Percentiles rank a stretch among this genome's conserved stretches.
Conservation (phyloP, 208 protist species). For the Leishmania arabica region DNA sequence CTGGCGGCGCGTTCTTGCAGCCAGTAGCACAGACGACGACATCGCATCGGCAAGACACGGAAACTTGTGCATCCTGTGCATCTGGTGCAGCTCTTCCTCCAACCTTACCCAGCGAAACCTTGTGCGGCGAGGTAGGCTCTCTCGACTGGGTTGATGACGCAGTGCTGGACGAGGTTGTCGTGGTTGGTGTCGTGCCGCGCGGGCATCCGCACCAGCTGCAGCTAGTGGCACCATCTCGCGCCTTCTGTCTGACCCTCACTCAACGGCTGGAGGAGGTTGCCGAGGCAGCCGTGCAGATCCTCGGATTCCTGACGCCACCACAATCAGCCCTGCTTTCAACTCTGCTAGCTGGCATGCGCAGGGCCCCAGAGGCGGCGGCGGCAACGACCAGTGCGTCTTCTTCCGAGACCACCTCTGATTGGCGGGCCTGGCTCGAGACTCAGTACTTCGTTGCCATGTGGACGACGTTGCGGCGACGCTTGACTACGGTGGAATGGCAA, state of each 20-base stretch:
- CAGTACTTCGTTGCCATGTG: conserved; percentile 16
- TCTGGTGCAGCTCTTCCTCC: not conserved
- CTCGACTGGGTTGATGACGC: conserved; percentile 41
- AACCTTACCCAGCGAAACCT: not conserved
- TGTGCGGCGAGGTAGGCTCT: not conserved
- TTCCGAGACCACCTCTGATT: not conserved
- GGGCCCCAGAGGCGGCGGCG: not conserved
- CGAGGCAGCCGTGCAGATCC: conserved; percentile 16
- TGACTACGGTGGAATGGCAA: conserved; percentile 19
- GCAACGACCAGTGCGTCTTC: not conserved
- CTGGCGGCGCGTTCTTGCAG: not conserved
- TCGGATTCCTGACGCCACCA: conserved; percentile 9
- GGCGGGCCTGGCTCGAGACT: conserved; percentile 21
- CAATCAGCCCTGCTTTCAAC: not conserved
- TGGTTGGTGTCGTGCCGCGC: conserved; percentile 51
- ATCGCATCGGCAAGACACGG: not conserved
- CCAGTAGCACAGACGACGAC: not conserved
- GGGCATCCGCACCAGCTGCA: conserved; percentile 52
- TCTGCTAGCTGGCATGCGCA: not conserved
- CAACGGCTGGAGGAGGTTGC: conserved; percentile 31
- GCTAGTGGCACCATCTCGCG: conserved; percentile 49
- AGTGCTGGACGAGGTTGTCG: conserved; percentile 60
- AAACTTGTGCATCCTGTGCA: not conserved
- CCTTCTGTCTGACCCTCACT: conserved; percentile 35
- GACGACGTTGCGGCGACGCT: conserved; percentile 6